Conservation (phyloP, 371 early-diverging fungal species). For the Capniomyces stellatus region DNA sequence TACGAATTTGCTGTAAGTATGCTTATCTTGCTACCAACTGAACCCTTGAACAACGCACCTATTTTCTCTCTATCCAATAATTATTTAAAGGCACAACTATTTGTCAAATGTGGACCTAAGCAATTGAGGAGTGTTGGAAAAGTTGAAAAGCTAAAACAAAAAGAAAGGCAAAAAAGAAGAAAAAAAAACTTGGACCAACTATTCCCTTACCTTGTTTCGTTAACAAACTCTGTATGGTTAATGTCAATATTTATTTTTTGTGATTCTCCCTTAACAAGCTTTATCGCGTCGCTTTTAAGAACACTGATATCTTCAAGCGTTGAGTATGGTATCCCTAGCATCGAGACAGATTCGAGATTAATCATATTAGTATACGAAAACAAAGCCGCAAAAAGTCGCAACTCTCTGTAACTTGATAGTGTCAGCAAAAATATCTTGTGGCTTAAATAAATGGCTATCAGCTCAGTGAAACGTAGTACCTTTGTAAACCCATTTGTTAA, state of each 20-base stretch:
- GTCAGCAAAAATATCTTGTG: no score
- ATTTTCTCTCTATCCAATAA: constrained; percentile 5
- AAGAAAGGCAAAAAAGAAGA: no score
- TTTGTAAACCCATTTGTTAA: constrained; percentile 57
- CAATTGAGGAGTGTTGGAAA: no score
- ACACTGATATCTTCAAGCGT: constrained; percentile 39
- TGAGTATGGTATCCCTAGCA: constrained; percentile 33
- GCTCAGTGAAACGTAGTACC: constrained; percentile 35
- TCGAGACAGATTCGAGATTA: constrained; percentile 11
- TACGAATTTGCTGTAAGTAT: constrained; percentile 9
- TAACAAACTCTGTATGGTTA: constrained; percentile 32
- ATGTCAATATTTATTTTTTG: constrained; percentile 43
- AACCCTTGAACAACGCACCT: constrained; percentile 8
- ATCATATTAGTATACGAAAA: no score
- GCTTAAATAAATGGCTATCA: no score
- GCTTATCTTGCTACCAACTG: constrained; percentile 13
- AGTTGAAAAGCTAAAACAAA: no score
- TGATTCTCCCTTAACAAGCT: constrained; percentile 29
- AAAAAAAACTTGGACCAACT: not conserved
- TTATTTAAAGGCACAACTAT: constrained; percentile 5
- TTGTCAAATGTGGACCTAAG: no score
- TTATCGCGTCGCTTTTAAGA: constrained; percentile 25
- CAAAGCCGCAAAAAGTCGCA: no score
- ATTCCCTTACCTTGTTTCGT: not conserved
- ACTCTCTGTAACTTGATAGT: no score